Conservation (phyloP, 176 grass and related monocot species). For the Ananas comosus region DNA sequence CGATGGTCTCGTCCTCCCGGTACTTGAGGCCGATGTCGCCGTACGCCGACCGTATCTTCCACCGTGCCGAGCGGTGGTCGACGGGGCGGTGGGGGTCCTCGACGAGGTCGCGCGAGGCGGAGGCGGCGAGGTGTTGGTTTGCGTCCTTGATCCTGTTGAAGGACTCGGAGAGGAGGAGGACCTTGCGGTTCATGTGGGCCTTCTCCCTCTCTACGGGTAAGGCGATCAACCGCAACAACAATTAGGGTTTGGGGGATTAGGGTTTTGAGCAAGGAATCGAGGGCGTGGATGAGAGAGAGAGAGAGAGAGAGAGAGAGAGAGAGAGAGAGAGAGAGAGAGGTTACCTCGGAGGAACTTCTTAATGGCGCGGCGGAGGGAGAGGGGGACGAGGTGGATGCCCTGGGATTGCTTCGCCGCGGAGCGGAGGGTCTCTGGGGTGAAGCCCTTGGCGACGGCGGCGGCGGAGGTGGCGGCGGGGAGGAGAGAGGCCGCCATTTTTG, state of each 20-base stretch:
- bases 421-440: slow-evolving; percentile 70
- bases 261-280: no score
- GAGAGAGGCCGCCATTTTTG: slow-evolving; percentile 48
- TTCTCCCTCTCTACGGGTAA: slow-evolving; percentile 35
- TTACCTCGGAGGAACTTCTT: slow-evolving; percentile 71
- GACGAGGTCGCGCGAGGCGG: slow-evolving; percentile 41
- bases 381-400: slow-evolving; percentile 61
- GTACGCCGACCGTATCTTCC: slow-evolving; percentile 74
- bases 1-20: slow-evolving; percentile 67
- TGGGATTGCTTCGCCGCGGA: slow-evolving; percentile 76
- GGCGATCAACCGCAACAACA: background rate
- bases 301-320: slow-evolving; percentile 11
- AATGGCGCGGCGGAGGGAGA: slow-evolving; percentile 75
- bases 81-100: slow-evolving; percentile 48
- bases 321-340: slow-evolving; percentile 9
- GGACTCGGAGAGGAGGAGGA: slow-evolving; percentile 54
- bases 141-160: slow-evolving; percentile 61
- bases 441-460: slow-evolving; percentile 43
- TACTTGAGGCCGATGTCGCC: slow-evolving; percentile 74
- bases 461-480: slow-evolving; percentile 47
- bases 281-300: no score
- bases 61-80: slow-evolving; percentile 40
- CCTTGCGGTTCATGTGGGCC: slow-evolving; percentile 70
- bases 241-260: no score
- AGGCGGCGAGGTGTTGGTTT: slow-evolving; percentile 50